These are phyloP conservation scores for Exophiala oligosperma DNA, from an alignment of 2,329 filamentous ascomycete genomes.

Conservation along the genomic window DNA sequence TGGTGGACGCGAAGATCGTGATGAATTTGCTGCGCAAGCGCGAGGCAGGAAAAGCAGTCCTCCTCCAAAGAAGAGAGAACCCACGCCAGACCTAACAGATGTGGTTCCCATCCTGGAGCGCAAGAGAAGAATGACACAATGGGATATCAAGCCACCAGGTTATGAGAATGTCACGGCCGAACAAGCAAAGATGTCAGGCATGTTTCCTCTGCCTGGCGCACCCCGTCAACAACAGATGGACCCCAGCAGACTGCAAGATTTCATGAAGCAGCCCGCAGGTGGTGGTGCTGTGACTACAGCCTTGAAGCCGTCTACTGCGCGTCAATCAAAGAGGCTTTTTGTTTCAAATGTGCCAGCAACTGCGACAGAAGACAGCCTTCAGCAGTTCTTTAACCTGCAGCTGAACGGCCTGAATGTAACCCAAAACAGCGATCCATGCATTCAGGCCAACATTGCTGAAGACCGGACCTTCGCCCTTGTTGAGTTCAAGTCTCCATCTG, in stretches of 20 bases:
- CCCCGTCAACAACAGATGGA: conserved; percentile 95
- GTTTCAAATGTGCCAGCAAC: conserved; percentile 76
- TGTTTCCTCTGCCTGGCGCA: conserved; percentile 97
- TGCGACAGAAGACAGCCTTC: conserved; percentile 72
- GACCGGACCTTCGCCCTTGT: conserved; percentile 80
- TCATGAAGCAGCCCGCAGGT: conserved; percentile 85
- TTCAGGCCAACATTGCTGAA: conserved; percentile 76
- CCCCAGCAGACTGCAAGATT: conserved; percentile 86
- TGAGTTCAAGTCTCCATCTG: conserved; percentile 84
- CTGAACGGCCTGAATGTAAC: conserved; percentile 95
- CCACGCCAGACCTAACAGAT: conserved; percentile 91
- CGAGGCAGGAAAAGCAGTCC: conserved; percentile 69
- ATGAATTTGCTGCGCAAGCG: conserved; percentile 47
- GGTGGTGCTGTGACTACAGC: conserved; percentile 55
- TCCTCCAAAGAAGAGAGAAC: conserved; percentile 86
- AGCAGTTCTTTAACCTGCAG: conserved; percentile 92
- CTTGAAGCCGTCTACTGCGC: conserved; percentile 87
- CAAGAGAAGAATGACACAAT: conserved; percentile 92
- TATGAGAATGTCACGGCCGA: conserved; percentile 98
- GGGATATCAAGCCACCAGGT: conserved; percentile 98
- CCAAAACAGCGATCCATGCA: conserved; percentile 78
- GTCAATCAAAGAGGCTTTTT: conserved; percentile 90
- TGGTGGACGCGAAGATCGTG: conserved; percentile 50
- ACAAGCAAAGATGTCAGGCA: conserved; percentile 95
- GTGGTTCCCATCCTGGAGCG: conserved; percentile 78